These are phyloP conservation scores for Alternaria angustiovoidea DNA, from an alignment of 2,329 filamentous ascomycete genomes.

Conservation along the genomic window DNA sequence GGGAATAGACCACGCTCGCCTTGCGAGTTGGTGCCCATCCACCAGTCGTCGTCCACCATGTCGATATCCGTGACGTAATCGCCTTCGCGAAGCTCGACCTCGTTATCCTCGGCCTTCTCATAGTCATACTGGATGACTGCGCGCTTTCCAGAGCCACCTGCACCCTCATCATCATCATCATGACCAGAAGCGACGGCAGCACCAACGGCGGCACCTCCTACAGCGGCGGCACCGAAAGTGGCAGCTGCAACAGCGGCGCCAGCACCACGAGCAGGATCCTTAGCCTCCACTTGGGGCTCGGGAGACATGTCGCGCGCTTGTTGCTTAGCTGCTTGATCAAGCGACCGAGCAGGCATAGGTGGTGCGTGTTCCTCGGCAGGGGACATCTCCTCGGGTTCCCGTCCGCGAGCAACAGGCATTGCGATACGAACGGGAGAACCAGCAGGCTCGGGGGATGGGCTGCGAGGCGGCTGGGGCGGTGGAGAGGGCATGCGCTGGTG, in stretches of 20 bases:
- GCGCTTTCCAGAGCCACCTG: conserved; percentile 65
- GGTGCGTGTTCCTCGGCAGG: conserved; percentile 59
- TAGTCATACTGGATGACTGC: conserved; percentile 94
- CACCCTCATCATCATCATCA: conserved; percentile 39
- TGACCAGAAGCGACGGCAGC: conserved; percentile 51
- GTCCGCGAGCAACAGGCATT: conserved; percentile 78
- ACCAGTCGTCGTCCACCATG: conserved; percentile 98
- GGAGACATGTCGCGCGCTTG: conserved; percentile 70
- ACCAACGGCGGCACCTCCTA: conserved; percentile 54
- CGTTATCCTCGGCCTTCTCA: conserved; percentile 96
- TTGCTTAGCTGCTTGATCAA: conserved; percentile 69
- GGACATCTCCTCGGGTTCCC: conserved; percentile 61
- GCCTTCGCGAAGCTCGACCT: conserved; percentile 88
- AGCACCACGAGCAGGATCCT: conserved; percentile 63
- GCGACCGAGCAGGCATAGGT: conserved; percentile 69
- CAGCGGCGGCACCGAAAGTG: conserved; percentile 54
- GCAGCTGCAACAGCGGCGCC: conserved; percentile 55
- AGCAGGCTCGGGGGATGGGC: conserved; percentile 62
- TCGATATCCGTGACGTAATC: conserved; percentile 91
- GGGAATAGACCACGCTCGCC: conserved; percentile 93
- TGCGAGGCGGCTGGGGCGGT: conserved; percentile 48
- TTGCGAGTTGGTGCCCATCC: conserved; percentile 87
- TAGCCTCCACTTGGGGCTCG: conserved; percentile 69
- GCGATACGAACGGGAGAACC: conserved; percentile 84
- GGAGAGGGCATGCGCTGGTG: conserved; percentile 57